Base-by-base conservation (phyloP, 768 basidiomycete genomes). In the Lentinula boryana region DNA sequence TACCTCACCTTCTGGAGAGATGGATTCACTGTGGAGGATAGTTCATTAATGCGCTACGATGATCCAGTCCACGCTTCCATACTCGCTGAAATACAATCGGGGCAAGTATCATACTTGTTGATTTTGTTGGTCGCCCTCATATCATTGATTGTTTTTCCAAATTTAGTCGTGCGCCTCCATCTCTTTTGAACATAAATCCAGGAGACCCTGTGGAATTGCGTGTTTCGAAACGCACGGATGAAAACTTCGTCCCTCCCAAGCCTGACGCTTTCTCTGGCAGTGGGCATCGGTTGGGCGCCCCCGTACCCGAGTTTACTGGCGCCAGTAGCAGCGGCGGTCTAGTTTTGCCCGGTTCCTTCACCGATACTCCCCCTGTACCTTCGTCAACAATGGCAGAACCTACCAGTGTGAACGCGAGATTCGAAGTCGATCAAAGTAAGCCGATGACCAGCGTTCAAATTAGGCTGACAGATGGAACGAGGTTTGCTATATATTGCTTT, bases 401-500 rank as follows among this genome's bases (percentile, higher is more conserved):
- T 60, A 67, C 74, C 44, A 76, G 68, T 56, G 68, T 84, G 5
- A 75, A 66, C 33, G 80, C 87, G 10, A 75, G 75, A 58, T 96
- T 95, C 68, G 85, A 89, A 70, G 92, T 98, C 8, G 94, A 98
- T 69, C 84, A 84, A 71, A 82, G 75, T 15, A 78, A 81, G 71
- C 95, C 96, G 5, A 89, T 86, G 51, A 97, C 95, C 44, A 92
- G 86, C 71, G 79, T 98, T 10, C 97, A 98, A 76, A 83, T 98
- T 60, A 80, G 97, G 58, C 69, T 98, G 58, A 92, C 91, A 9
- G 95, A 96, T 72, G 96, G 96, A 8, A 91, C 93, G 16, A 84
- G 92, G 91, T 90, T 64, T 5, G 74, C 66, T 21, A 40, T 63
- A 46, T 56, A 27, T 15, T 59, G 21, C 41, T 59, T 51, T 40